Percentiles rank a stretch among this genome's conserved stretches.
phyloP scores from a whole-genome alignment of 2,329 filamentous ascomycete genomes.

The Ilyonectria robusta region DNA sequence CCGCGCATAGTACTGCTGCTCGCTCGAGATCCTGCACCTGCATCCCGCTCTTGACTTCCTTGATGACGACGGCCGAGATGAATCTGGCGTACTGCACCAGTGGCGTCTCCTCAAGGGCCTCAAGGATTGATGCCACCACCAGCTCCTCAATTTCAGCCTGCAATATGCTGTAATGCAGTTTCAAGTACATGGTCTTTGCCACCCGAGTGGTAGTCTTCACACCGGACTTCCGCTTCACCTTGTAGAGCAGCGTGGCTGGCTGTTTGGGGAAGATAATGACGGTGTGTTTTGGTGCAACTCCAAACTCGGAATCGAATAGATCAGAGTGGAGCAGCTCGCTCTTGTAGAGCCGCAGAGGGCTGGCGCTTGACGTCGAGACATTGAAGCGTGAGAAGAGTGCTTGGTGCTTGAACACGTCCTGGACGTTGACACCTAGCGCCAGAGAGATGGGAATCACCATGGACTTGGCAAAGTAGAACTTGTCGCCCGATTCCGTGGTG shows the following conservation, averaged over 20 bases:
- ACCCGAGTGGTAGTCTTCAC: slow-evolving; percentile 51
- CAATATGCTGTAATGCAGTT: slow-evolving; percentile 82
- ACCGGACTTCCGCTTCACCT: slow-evolving; percentile 72
- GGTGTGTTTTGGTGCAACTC: slow-evolving; percentile 64
- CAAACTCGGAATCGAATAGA: slow-evolving; percentile 75
- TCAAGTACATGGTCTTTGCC: slow-evolving; percentile 72
- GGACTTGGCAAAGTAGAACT: slow-evolving; percentile 53
- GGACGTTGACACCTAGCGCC: slow-evolving; percentile 93
- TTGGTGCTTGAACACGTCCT: slow-evolving; percentile 91
- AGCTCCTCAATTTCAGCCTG: slow-evolving; percentile 78
- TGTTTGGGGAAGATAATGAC: slow-evolving; percentile 84
- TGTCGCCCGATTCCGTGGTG: slow-evolving; percentile 73
- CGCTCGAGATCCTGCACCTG: slow-evolving; percentile 69
- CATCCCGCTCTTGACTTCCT: slow-evolving; percentile 60
- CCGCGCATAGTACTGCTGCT: slow-evolving; percentile 65
- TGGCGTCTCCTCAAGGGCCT: slow-evolving; percentile 56
- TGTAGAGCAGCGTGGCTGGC: slow-evolving; percentile 85
- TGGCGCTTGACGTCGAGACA: slow-evolving; percentile 82
- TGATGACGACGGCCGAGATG: slow-evolving; percentile 60
- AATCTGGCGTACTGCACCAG: slow-evolving; percentile 64
- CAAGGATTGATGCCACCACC: slow-evolving; percentile 60
- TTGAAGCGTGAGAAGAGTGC: slow-evolving; percentile 91
- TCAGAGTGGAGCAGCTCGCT: slow-evolving; percentile 80
- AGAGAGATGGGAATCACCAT: slow-evolving; percentile 82
- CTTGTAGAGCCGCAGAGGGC: slow-evolving; percentile 81